phyloP scores from a whole-genome alignment of 2,329 filamentous ascomycete species.

The Cladosporium sp. region DNA sequence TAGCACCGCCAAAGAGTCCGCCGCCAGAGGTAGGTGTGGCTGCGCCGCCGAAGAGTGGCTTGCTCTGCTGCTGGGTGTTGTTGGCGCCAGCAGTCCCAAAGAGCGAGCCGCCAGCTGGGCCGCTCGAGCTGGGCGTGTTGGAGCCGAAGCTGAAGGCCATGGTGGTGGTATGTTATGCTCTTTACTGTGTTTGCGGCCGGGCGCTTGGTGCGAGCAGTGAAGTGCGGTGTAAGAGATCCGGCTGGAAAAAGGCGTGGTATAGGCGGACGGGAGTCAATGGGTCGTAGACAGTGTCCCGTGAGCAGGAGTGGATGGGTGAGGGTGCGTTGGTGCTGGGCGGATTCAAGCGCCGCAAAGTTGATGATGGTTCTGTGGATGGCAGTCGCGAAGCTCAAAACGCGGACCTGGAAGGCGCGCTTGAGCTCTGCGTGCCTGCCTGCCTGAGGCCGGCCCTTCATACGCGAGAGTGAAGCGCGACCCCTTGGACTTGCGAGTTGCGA shows the following conservation, averaged over 20 bases:
- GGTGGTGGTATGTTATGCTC: constrained; percentile 4
- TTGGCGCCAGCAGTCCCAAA: constrained; percentile 35
- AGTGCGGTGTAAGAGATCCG: background rate
- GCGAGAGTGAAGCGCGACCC: background rate
- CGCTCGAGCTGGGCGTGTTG: constrained; percentile 15
- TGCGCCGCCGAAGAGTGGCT: constrained; percentile 28
- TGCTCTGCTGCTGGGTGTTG: constrained; percentile 25
- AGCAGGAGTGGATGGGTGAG: background rate
- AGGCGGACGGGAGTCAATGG: background rate
- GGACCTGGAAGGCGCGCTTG: background rate
- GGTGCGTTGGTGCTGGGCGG: background rate
- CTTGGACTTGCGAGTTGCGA: background rate
- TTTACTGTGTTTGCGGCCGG: background rate
- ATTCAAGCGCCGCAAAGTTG: constrained; percentile 1
- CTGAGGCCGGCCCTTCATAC: too few species aligned
- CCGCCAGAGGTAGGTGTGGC: constrained; percentile 20
- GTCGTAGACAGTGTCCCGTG: background rate
- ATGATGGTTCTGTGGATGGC: background rate
- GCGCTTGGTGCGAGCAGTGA: background rate
- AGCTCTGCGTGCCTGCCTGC: background rate
- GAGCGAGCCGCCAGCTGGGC: constrained; percentile 25
- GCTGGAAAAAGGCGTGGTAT: background rate
- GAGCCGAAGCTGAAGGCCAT: constrained; percentile 18
- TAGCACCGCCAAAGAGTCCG: constrained; percentile 21
- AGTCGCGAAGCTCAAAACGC: constrained; percentile 1